Conservation (phyloP, 208 protist genomes). For the Naegleria gruberi region DNA sequence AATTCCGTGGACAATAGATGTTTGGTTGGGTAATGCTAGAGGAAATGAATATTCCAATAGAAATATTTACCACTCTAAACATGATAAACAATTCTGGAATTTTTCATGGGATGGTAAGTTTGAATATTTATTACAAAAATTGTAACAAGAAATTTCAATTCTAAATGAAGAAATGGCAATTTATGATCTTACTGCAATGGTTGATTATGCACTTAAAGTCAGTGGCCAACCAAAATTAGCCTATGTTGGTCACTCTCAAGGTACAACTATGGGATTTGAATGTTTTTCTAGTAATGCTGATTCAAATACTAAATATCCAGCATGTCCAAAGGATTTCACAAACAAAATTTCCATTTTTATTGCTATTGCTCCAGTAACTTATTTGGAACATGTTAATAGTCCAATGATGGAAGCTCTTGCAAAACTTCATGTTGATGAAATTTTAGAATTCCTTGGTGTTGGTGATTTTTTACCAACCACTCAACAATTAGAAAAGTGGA, state of each 20-base stretch:
- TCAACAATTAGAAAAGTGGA: not conserved
- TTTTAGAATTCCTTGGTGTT: slow-evolving; percentile 14
- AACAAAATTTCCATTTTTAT: slow-evolving; percentile 31
- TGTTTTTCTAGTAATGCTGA: not conserved
- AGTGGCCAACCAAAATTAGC: slow-evolving; percentile 14
- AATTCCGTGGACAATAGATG: too few species aligned
- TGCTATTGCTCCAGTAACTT: slow-evolving; percentile 29
- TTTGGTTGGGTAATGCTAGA: slow-evolving; percentile 35
- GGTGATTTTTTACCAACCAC: slow-evolving; percentile 21
- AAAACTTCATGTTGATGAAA: slow-evolving; percentile 14
- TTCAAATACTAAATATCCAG: not conserved
- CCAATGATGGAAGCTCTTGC: slow-evolving; percentile 2
- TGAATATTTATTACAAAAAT: too few species aligned
- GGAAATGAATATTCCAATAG: slow-evolving; percentile 29
- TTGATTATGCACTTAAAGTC: slow-evolving; percentile 27
- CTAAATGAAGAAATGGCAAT: slow-evolving; percentile 30
- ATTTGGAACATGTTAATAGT: slow-evolving; percentile 18
- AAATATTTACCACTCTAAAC: not conserved
- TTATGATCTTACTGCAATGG: slow-evolving; percentile 29
- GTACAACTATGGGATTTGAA: slow-evolving; percentile 24
- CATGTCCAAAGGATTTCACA: slow-evolving; percentile 8
- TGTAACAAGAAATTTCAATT: too few species aligned
- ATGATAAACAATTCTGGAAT: slow-evolving; percentile 26
- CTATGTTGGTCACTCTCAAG: slow-evolving; percentile 39
- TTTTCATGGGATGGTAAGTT: slow-evolving; percentile 29